A percentile compares a stretch with the other conserved stretches of the same genome.
Evolutionary conservation across 148 eudicot species (phyloP).

Genomic region (Gaultheria prostrata): DNA sequence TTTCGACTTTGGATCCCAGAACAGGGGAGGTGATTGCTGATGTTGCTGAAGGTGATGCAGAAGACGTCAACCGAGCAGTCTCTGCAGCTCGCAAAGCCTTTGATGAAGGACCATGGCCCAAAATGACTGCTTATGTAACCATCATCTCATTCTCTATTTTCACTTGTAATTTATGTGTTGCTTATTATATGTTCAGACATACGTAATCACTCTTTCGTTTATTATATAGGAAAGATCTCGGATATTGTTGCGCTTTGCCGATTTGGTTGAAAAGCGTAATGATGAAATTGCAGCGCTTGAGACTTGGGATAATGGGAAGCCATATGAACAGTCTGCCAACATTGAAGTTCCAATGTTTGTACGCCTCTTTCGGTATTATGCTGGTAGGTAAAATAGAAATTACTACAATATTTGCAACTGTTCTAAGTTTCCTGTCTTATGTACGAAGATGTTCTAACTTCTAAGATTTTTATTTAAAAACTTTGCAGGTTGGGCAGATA

Average conservation of each 20-base stretch:
- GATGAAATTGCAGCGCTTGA: conserved; percentile 63
- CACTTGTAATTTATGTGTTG: not conserved
- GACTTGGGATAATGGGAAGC: conserved; percentile 68
- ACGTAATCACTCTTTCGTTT: not conserved
- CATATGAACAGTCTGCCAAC: conserved; percentile 50
- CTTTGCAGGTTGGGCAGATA: conserved; percentile 61
- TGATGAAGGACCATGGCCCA: conserved; percentile 76
- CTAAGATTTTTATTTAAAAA: conserved; percentile 4
- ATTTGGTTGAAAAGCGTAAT: conserved; percentile 55
- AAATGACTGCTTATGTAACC: conserved; percentile 69
- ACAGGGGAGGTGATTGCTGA: conserved; percentile 54
- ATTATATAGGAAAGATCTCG: conserved; percentile 45
- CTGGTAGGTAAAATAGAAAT: conserved; percentile 32
- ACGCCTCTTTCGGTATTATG: conserved; percentile 57
- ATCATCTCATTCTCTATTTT: not conserved
- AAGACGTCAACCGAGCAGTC: conserved; percentile 67
- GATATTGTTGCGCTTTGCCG: conserved; percentile 50
- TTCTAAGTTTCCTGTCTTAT: conserved; percentile 2
- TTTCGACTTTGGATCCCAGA: conserved; percentile 60
- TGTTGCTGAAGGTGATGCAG: conserved; percentile 64
- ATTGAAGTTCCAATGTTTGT: conserved; percentile 56
- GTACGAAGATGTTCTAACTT: not conserved
- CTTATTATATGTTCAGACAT: not conserved
- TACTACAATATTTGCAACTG: not conserved
- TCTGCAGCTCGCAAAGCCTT: conserved; percentile 68